Evolutionary conservation across 441 rosid species (phyloP).

Genomic region (Pelargonium citronellum): DNA sequence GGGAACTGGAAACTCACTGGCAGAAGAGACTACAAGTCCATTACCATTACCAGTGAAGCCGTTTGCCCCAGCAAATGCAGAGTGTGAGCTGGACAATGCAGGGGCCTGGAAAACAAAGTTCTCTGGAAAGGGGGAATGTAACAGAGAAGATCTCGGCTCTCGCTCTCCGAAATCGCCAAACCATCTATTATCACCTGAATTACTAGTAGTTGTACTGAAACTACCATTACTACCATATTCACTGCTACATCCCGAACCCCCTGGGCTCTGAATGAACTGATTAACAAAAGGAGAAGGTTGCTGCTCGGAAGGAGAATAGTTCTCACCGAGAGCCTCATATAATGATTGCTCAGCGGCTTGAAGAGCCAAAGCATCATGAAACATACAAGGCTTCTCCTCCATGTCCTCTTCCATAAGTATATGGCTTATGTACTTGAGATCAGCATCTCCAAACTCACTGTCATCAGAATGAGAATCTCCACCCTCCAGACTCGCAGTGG

Average conservation of each 20-base stretch:
- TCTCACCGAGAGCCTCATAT: constrained; percentile 50
- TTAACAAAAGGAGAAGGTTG: constrained; percentile 17
- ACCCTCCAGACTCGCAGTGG: constrained; percentile 23
- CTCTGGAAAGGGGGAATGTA: constrained; percentile 30
- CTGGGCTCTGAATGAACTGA: constrained; percentile 31
- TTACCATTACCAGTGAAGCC: constrained; percentile 21
- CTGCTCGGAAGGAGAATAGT: constrained; percentile 21
- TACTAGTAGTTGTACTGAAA: constrained; percentile 22
- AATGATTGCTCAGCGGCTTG: constrained; percentile 62
- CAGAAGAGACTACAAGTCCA: constrained; percentile 20
- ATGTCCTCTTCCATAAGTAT: constrained; percentile 78
- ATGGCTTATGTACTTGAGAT: constrained; percentile 56
- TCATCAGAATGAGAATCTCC: constrained; percentile 42
- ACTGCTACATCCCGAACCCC: constrained; percentile 27
- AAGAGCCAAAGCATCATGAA: constrained; percentile 60
- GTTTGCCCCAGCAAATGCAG: constrained; percentile 17
- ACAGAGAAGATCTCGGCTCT: constrained; percentile 21
- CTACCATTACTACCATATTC: constrained; percentile 32
- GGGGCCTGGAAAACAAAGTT: constrained; percentile 37
- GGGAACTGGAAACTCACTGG: constrained; percentile 27
- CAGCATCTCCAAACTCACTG: constrained; percentile 35
- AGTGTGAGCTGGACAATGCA: constrained; percentile 19
- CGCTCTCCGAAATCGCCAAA: constrained; percentile 32
- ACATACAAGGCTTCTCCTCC: constrained; percentile 61
- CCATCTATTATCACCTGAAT: constrained; percentile 30